These are phyloP conservation scores for Globisporangium nunn DNA, from an alignment of 352 stramenopile genomes.

Conservation along the genomic window DNA sequence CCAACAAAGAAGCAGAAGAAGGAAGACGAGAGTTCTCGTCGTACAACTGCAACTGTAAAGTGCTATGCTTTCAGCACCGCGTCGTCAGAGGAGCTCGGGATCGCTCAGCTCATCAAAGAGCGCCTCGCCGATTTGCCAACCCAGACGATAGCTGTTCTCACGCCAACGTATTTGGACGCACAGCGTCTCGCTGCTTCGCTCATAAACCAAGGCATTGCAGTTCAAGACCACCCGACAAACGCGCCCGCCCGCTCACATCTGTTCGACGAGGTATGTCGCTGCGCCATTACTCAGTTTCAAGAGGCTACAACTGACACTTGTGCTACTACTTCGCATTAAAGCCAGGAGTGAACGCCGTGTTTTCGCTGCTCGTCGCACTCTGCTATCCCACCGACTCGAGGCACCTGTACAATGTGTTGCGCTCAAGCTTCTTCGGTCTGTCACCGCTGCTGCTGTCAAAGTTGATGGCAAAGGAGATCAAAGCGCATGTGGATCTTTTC, in stretches of 20 bases:
- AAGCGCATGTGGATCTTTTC: conserved; percentile 40
- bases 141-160: conserved; percentile 23
- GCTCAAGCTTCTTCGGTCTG: conserved; percentile 56
- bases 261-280: conserved; percentile 17
- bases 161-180: conserved; percentile 28
- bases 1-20: not conserved
- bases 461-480: conserved; percentile 59
- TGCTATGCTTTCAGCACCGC: conserved; percentile 17
- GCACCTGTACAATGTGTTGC: conserved; percentile 73
- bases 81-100: conserved; percentile 14
- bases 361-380: conserved; percentile 60
- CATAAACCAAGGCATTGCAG: conserved; percentile 22
- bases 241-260: conserved; percentile 8
- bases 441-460: conserved; percentile 43
- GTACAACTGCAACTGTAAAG: not conserved
- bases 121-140: conserved; percentile 3
- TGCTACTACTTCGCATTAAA: conserved; percentile 7
- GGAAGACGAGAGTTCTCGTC: not conserved
- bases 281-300: no score
- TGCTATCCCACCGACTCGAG: conserved; percentile 60
- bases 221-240: conserved; percentile 9
- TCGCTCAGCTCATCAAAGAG: conserved; percentile 9
- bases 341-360: conserved; percentile 50
- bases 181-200: conserved; percentile 30
- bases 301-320: not conserved